Evolutionary conservation across 1,139 yeast genomes (phyloP).

Genomic region (Geotrichum histeridarum): DNA sequence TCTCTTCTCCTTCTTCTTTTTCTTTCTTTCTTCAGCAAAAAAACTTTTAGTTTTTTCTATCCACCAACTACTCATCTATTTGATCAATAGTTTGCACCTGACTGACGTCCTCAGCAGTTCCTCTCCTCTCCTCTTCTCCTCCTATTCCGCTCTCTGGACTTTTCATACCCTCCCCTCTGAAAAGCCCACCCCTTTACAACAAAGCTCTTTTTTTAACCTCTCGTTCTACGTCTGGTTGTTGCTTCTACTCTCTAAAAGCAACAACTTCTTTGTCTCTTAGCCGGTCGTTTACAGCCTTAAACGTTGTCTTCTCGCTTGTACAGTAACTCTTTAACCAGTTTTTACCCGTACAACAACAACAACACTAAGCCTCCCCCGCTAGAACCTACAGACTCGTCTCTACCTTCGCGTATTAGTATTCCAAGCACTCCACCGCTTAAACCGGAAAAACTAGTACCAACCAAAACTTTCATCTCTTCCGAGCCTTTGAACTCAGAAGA

Average conservation of each 20-base stretch:
- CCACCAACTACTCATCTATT: neutral
- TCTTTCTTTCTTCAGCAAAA: neutral
- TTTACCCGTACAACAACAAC: slow-evolving; percentile 7
- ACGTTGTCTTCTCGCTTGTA: slow-evolving; percentile 14
- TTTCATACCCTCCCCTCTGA: neutral
- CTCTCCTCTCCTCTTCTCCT: neutral
- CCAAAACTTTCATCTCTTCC: neutral
- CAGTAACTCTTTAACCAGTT: slow-evolving; percentile 10
- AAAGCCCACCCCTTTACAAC: slow-evolving; percentile 5
- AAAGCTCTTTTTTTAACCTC: neutral
- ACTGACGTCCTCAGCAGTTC: neutral
- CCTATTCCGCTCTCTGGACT: slow-evolving; percentile 3
- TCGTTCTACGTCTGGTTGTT: slow-evolving; percentile 1
- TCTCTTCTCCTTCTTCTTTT: neutral
- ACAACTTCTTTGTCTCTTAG: slow-evolving; percentile 1
- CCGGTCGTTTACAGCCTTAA: neutral
- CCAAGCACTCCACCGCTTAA: slow-evolving; percentile 2
- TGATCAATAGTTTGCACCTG: neutral
- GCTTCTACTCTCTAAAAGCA: neutral
- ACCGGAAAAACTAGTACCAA: slow-evolving; percentile 8
- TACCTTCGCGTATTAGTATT: neutral
- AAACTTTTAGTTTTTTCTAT: neutral
- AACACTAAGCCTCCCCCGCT: slow-evolving; percentile 11
- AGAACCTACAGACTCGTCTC: slow-evolving; percentile 1
- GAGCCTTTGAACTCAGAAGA: slow-evolving; percentile 1